phyloP scores from a whole-genome alignment of 2,329 filamentous ascomycete genomes.

The Metarhizium robertsii region DNA sequence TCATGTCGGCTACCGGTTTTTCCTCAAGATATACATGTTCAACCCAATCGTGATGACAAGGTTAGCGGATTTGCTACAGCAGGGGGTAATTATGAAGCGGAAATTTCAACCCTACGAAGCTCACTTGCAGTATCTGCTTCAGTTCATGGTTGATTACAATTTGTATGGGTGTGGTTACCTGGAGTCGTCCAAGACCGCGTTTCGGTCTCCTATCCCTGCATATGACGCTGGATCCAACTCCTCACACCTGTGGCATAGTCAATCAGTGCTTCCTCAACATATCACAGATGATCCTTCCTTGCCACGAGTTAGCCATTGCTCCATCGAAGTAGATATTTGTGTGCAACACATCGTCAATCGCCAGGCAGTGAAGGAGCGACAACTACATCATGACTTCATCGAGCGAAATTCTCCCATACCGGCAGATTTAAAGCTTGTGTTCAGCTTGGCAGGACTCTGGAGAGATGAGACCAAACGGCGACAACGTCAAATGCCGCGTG shows the following conservation, averaged over 20 bases:
- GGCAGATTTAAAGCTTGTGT: constrained; percentile 69
- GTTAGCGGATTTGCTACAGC: constrained; percentile 74
- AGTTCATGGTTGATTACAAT: constrained; percentile 99
- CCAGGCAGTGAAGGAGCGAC: constrained; percentile 62
- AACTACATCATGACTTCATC: constrained; percentile 77
- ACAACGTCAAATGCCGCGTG: constrained; percentile 59
- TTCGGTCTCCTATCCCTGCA: constrained; percentile 66
- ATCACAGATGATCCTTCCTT: constrained; percentile 51
- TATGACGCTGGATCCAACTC: constrained; percentile 51
- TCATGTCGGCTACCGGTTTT: constrained; percentile 82
- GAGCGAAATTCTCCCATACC: constrained; percentile 59
- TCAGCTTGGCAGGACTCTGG: constrained; percentile 93
- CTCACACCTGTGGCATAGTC: constrained; percentile 70
- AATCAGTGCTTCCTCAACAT: constrained; percentile 47
- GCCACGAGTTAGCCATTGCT: constrained; percentile 76
- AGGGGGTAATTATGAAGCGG: constrained; percentile 77
- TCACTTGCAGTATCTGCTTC: constrained; percentile 82
- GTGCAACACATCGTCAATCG: constrained; percentile 85
- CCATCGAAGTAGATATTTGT: constrained; percentile 81
- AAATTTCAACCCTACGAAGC: constrained; percentile 88
- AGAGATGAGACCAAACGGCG: constrained; percentile 76
- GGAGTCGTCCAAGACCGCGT: constrained; percentile 59
- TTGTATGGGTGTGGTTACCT: constrained; percentile 90
- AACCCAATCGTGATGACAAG: constrained; percentile 83
- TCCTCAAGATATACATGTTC: constrained; percentile 89